Percentiles rank a stretch among this genome's conserved stretches.
Conservation (phyloP, 2,329 filamentous ascomycete genomes). For the Simplicillium sp. region DNA sequence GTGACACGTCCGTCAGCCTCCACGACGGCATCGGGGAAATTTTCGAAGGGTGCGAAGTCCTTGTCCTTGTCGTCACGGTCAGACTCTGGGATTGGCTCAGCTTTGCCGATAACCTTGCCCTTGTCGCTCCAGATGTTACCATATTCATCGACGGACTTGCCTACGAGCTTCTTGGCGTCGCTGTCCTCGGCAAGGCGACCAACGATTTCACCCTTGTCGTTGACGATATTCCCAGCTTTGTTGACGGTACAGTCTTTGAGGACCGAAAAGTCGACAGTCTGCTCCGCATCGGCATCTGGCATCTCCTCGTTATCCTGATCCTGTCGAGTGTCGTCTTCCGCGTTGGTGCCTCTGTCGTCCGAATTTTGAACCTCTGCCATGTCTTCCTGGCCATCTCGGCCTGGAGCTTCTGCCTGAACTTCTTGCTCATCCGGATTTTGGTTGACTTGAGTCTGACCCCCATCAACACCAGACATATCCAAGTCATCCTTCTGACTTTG, state of each 20-base stretch:
- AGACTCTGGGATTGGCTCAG: constrained; percentile 45
- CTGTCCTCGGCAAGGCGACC: constrained; percentile 53
- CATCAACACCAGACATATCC: too few species aligned
- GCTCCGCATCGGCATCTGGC: constrained; percentile 13
- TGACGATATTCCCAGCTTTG: constrained; percentile 48
- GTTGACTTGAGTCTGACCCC: too few species aligned
- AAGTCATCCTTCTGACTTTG: constrained; percentile 13
- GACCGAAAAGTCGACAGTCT: constrained; percentile 32
- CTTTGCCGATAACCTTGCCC: constrained; percentile 58
- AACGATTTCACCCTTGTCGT: constrained; percentile 42
- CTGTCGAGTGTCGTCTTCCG: constrained; percentile 7
- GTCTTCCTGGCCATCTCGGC: constrained; percentile 24
- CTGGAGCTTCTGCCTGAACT: too few species aligned
- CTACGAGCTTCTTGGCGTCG: constrained; percentile 51
- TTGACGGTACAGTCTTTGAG: constrained; percentile 48
- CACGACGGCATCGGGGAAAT: constrained; percentile 45
- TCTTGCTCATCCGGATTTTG: too few species aligned
- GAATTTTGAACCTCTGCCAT: constrained; percentile 10
- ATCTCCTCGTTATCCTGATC: constrained; percentile 8
- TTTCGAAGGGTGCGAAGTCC: constrained; percentile 44
- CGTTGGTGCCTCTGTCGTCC: background rate
- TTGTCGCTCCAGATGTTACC: constrained; percentile 64
- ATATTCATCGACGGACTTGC: constrained; percentile 53
- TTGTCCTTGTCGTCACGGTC: constrained; percentile 37
- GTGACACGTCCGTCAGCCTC: constrained; percentile 43